Evolutionary conservation across 2,329 filamentous ascomycete species (phyloP).

Genomic region (Xylaria hypoxylon): DNA sequence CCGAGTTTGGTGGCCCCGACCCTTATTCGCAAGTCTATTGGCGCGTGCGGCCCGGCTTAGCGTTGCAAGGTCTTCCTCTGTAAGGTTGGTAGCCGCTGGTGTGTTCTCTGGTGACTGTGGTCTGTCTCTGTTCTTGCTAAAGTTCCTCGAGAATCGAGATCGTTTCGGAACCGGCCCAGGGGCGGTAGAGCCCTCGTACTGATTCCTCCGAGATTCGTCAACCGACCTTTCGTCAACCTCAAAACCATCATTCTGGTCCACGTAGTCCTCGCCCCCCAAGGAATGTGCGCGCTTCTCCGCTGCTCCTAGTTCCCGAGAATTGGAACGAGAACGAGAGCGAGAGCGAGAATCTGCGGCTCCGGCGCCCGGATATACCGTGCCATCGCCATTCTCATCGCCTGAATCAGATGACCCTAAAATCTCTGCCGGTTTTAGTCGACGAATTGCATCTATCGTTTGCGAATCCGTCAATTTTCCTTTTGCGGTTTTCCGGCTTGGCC

Average conservation of each 20-base stretch:
- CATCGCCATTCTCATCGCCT: slow-evolving; percentile 19
- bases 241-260: slow-evolving; percentile 38
- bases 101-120: slow-evolving; percentile 18
- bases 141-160: slow-evolving; percentile 31
- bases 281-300: slow-evolving; percentile 10
- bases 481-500: slow-evolving; percentile 32
- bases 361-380: background rate
- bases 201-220: slow-evolving; percentile 37
- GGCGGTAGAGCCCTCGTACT: slow-evolving; percentile 11
- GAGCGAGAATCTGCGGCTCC: background rate
- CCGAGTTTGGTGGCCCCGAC: slow-evolving; percentile 48
- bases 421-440: slow-evolving; percentile 37
- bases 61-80: slow-evolving; percentile 35
- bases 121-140: slow-evolving; percentile 5
- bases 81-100: slow-evolving; percentile 27
- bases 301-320: slow-evolving; percentile 18
- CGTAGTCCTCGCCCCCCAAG: slow-evolving; percentile 32
- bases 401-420: slow-evolving; percentile 30
- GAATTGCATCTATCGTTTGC: slow-evolving; percentile 42
- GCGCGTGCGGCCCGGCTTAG: slow-evolving; percentile 42
- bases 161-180: slow-evolving; percentile 35
- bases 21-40: slow-evolving; percentile 35
- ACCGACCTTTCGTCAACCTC: slow-evolving; percentile 45
- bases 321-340: slow-evolving; percentile 11
- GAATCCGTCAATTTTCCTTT: slow-evolving; percentile 34